A percentile compares a stretch with the other conserved stretches of the same genome.
Evolutionary conservation across 2,329 filamentous ascomycete genomes (phyloP).

Genomic region (Calonectria pseudoreteaudii): DNA sequence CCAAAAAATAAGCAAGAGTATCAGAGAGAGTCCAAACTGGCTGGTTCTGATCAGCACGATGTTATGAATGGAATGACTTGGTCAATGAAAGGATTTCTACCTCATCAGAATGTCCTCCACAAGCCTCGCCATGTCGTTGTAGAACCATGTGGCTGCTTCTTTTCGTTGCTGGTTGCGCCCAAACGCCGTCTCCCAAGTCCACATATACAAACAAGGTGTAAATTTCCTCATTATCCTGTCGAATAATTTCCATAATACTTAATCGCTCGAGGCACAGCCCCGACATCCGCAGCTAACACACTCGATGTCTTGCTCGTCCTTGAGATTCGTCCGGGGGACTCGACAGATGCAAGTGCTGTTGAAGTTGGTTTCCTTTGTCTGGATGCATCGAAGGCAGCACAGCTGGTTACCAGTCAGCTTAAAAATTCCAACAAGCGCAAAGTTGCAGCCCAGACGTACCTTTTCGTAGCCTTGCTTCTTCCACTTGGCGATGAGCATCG

Average conservation of each 20-base stretch:
- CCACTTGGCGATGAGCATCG: conserved; percentile 98
- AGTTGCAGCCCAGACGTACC: conserved; percentile 61
- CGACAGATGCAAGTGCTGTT: conserved; percentile 97
- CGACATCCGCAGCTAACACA: conserved; percentile 96
- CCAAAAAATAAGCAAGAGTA: conserved; percentile 53
- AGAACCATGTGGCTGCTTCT: conserved; percentile 12
- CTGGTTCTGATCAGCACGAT: conserved; percentile 48
- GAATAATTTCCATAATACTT: conserved; percentile 28
- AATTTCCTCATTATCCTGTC: background rate
- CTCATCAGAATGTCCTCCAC: conserved; percentile 41
- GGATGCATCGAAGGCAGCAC: conserved; percentile 94
- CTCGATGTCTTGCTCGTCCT: conserved; percentile 90
- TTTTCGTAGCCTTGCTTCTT: conserved; percentile 99
- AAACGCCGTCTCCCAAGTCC: conserved; percentile 34
- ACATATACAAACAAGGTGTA: background rate
- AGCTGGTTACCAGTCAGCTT: conserved; percentile 65
- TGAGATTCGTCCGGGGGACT: conserved; percentile 88
- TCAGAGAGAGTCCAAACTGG: conserved; percentile 34
- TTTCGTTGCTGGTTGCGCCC: conserved; percentile 36
- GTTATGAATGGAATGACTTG: conserved; percentile 43
- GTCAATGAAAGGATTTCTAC: conserved; percentile 52
- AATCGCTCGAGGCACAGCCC: conserved; percentile 90
- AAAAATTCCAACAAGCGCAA: background rate
- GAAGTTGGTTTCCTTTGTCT: conserved; percentile 99
- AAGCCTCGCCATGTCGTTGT: conserved; percentile 19